Evolutionary conservation across 257 asterid genomes (phyloP), one percentile per base, ranked within the genome.

Genomic region (Apocynum venetum): DNA sequence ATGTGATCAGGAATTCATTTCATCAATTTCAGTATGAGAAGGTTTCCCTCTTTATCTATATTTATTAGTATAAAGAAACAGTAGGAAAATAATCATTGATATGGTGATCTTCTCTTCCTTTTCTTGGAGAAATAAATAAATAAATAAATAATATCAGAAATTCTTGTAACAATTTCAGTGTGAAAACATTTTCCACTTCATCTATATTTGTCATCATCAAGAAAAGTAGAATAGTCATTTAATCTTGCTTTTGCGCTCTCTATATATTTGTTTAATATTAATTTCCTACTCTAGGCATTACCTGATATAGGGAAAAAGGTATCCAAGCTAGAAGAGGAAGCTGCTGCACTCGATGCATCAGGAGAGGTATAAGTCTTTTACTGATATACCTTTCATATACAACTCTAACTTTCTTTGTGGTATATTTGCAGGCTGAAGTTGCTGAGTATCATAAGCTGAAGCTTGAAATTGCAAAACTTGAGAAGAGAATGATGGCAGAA

Each of bases 1-100:
- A 91, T 86, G 98, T 93, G 80, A 96, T 96, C 85, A 88, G 83
- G 83, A 80, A 96, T 80, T 96, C 98, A 36, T 96, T 96, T 82
- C 99, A 91, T 80, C 99, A 96, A 83, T 96, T 93, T 85, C 99
- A 96, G 87, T 87, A 96, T 74, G 98, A 96, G 82, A 96, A 96
- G 99, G 98, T 93, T 84, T 68, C 71, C 81, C 80, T 52, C 51
- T 63, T 48, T 55, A 49, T 83, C 8, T 76, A 10, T 55, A 75
- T 75, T 59, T 52, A 5, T 38, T 49, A 51, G 59, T 19, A 8
- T 61, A 47, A 48, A 51, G 48, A 38, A 68, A 55, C 43, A 57
- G 56, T 25, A 9, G n/a, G 38, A 69, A 60, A 25, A 38, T 71
- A 35, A 7, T 31, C 38, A 49, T 31, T 15, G 17, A 38, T 51